Evolutionary conservation across 1,139 yeast species (phyloP), one percentile per base, ranked within the genome.

Genomic region (Suhomyces bolitotheri): DNA sequence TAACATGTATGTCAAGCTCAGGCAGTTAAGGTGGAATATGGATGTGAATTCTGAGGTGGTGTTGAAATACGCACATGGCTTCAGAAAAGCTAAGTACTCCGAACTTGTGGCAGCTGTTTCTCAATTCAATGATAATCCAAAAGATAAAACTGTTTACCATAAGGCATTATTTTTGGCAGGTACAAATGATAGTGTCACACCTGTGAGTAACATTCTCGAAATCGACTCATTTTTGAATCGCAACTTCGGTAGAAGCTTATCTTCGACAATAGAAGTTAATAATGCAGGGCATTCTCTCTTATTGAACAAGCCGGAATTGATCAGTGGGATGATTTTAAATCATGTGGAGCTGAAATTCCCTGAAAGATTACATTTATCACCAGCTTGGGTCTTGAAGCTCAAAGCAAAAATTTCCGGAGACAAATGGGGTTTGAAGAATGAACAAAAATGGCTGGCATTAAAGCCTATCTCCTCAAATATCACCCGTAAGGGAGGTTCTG

Each of bases 341-440:
- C 86, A 81, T 51, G 54, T 83, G 12, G 77, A 75, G 45, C 58
- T 61, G 43, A 66, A 66, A 35, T 71, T 74, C 39, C 78, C 81
- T 32, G 58, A 66, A 47, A 38, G 71, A 45, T 48, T 73, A 52
- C 60, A 76, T 45, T 64, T 80, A 28, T 73, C 80, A 4, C 76
- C 81, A 4, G 75, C 81, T 4, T 80, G 85, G 86, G 85, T 80
- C 34, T 64, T 80, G 34, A 69, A 72, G 35, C 66, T 75, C 14
- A 77, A 80, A 49, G 86, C 86, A 2, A 71, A 75, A 37, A 70
- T 78, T 4, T 71, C 78, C 13, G 83, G 83, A 1, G 83, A 78
- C 48, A 84, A 84, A 56, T 84, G 92, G 92, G 86, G 89, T 20
- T 60, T 84, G 43, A 84, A 84, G 55, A 84, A 84, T 51, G 86